phyloP scores from a whole-genome alignment of 2,329 filamentous ascomycete genomes.

The Neofusicoccum umdonicola region DNA sequence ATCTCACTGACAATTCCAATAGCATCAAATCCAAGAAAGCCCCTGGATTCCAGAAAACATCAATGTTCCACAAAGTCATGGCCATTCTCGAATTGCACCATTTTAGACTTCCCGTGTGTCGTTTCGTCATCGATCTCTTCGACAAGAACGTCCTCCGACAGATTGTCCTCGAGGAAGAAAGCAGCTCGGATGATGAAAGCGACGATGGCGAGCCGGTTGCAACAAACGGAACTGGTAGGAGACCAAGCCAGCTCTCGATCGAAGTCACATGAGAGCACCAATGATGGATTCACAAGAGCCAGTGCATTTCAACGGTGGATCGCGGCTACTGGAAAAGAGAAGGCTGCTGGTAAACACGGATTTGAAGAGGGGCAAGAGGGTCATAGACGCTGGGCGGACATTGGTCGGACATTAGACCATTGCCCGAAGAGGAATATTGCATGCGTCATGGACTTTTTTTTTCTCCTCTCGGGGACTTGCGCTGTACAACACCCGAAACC shows the following conservation, averaged over 20 bases:
- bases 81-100: slow-evolving; percentile 83
- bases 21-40: slow-evolving; percentile 74
- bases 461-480: not conserved
- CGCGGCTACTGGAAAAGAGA: too few species aligned
- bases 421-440: not conserved
- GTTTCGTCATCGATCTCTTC: slow-evolving; percentile 91
- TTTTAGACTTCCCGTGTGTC: slow-evolving; percentile 80
- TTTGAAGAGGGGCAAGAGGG: not conserved
- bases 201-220: not conserved
- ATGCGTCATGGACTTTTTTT: slow-evolving; percentile 3
- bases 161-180: slow-evolving; percentile 77
- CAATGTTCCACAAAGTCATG: slow-evolving; percentile 82
- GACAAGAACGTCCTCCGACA: slow-evolving; percentile 83
- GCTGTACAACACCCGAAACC: not conserved
- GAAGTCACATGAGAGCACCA: not conserved
- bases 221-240: not conserved
- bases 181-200: slow-evolving; percentile 17
- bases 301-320: too few species aligned
- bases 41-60: slow-evolving; percentile 70
- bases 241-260: slow-evolving; percentile 1
- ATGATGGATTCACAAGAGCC: too few species aligned
- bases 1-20: slow-evolving; percentile 26
- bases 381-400: not conserved
- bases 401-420: not conserved
- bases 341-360: too few species aligned